Conservation (phyloP, 257 asterid genomes). For the Scutellaria minor region DNA sequence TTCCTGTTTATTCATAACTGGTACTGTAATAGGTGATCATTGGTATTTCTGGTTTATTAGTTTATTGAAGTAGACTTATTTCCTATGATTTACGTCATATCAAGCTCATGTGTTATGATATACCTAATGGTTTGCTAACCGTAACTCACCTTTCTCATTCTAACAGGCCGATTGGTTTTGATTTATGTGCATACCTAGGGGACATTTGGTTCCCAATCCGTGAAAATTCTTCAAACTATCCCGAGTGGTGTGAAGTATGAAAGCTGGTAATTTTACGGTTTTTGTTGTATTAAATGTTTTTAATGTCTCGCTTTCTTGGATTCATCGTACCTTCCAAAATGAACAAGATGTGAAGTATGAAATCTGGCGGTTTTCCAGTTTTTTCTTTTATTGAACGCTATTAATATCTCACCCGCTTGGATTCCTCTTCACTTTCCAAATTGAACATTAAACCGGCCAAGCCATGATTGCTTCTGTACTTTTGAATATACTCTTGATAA, state of each 20-base stretch:
- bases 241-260: constrained; percentile 51
- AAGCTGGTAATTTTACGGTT: constrained; percentile 46
- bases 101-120: neutral
- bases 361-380: constrained; percentile 46
- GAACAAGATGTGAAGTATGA: constrained; percentile 45
- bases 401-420: neutral
- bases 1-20: neutral
- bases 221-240: constrained; percentile 52
- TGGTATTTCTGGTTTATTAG: neutral
- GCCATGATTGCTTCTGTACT: neutral
- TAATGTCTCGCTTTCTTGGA: neutral
- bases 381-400: neutral
- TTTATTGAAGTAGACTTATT: constrained; percentile 13
- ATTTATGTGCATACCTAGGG: constrained; percentile 37
- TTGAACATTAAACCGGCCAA: neutral
- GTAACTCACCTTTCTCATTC: constrained; percentile 22
- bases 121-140: neutral
- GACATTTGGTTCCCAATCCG: constrained; percentile 55
- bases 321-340: neutral
- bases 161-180: constrained; percentile 31
- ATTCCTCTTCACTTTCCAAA: neutral
- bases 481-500: constrained; percentile 18
- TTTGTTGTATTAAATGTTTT: neutral
- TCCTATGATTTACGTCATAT: neutral
- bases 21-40: neutral